Conservation (phyloP, 768 basidiomycete genomes). For the Phaffia australis region DNA sequence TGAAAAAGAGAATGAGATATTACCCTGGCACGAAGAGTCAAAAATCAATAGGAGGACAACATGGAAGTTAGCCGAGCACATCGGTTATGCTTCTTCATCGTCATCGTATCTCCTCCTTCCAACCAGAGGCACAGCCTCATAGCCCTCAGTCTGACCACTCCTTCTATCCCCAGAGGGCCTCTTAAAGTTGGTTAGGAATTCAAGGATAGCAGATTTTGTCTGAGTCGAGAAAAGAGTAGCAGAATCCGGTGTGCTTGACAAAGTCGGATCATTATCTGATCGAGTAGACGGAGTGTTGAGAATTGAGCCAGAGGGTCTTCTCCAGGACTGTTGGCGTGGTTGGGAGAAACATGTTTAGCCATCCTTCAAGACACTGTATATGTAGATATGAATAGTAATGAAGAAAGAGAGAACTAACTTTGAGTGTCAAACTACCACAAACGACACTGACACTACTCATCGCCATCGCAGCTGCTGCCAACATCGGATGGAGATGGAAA, state of each 20-base stretch:
- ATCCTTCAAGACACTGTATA: neutral
- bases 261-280: neutral
- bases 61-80: no score
- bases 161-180: neutral
- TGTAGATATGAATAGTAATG: neutral
- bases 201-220: neutral
- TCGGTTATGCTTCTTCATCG: constrained; percentile 12
- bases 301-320: constrained; percentile 21
- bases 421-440: constrained; percentile 71
- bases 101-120: constrained; percentile 6
- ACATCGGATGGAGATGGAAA: constrained; percentile 90
- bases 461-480: constrained; percentile 98
- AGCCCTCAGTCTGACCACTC: neutral
- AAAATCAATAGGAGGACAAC: no score
- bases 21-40: no score
- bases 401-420: constrained; percentile 38
- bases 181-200: neutral
- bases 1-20: no score
- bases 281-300: constrained; percentile 14
- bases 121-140: constrained; percentile 20
- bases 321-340: constrained; percentile 13
- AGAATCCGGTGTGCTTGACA: neutral
- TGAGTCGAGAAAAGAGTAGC: neutral
- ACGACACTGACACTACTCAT: constrained; percentile 95
- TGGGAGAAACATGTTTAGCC: neutral